Evolutionary conservation across 441 rosid species (phyloP), one percentile per base, ranked within the genome.

Genomic region (Brassica hybrid): DNA sequence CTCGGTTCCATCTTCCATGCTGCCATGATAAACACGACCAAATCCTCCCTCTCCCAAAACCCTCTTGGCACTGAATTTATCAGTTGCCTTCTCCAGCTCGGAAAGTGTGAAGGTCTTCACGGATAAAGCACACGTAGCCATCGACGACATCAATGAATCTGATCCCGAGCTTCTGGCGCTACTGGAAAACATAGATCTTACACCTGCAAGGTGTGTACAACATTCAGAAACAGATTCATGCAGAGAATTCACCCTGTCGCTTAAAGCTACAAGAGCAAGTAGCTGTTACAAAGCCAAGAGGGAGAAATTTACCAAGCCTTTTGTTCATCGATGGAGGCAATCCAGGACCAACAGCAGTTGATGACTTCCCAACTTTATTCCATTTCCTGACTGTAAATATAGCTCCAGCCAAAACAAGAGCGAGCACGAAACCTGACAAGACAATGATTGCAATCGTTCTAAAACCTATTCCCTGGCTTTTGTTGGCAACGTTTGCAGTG

Each of bases 31-130:
- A 67, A 95, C 99, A 74, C 99, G 91, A 61, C 99, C 99, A 89
- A 95, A 95, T 68, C 99, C 99, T 30, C 99, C 99, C 84, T 93
- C 96, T n/a, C 99, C 99, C 76, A 95, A 88, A 80, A 95, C 81
- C 81, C 87, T 89, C 76, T 78, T 86, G n/a, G 95, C 88, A 84
- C 91, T 91, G 23, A 21, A 21, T 21, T 21, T 21, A 21, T 21
- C 23, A 21, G 23, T 21, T 21, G 23, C 23, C 23, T 80, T 89
- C 83, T 89, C 94, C 48, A 95, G 86, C 81, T 93, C 98, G 27
- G 89, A 36, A 56, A 86, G 85, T 16, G 89, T 65, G 75, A 93
- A 93, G 50, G 90, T 85, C 84, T 85, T 91, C 34, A 95, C 94
- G 32, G 99, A 91, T 65, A 90, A 89, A 86, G 91, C 85, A 84